Conservation (phyloP, 1,284 basidiomycete genomes). For the Marasmius tenuissimus region DNA sequence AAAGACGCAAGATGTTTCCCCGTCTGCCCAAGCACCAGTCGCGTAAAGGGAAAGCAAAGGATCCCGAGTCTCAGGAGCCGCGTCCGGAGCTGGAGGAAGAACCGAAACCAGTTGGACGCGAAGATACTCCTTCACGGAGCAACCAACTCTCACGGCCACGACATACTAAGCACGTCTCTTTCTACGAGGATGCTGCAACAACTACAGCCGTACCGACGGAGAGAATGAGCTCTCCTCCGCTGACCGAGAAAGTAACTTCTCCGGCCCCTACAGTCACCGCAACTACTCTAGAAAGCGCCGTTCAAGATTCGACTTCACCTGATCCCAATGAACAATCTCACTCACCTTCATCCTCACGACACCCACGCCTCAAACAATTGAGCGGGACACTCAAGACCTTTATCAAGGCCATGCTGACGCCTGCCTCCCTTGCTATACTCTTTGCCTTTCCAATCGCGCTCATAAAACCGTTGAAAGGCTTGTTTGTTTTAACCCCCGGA, state of each 20-base stretch:
- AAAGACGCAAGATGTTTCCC: constrained; percentile 26
- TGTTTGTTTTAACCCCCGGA: constrained; percentile 59
- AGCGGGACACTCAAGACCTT: constrained; percentile 25
- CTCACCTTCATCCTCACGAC: not conserved
- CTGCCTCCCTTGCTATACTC: constrained; percentile 64
- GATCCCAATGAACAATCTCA: not conserved
- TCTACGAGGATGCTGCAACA: constrained; percentile 14
- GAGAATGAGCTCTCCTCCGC: constrained; percentile 24
- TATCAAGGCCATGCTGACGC: constrained; percentile 45
- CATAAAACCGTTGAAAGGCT: constrained; percentile 66
- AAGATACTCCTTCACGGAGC: not conserved
- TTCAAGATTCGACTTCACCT: not conserved
- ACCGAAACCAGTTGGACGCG: not conserved
- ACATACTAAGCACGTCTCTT: constrained; percentile 17
- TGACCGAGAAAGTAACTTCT: constrained; percentile 23
- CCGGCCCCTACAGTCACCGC: constrained; percentile 26
- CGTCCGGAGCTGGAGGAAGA: not conserved
- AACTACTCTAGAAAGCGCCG: constrained; percentile 1
- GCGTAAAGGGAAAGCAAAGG: constrained; percentile 9
- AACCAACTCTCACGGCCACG: not conserved
- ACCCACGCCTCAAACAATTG: constrained; percentile 11
- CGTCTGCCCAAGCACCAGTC: constrained; percentile 12
- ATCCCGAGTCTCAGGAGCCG: constrained; percentile 20
- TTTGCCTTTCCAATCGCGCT: constrained; percentile 69
- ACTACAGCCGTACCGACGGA: constrained; percentile 24